Base-by-base conservation (phyloP, 2,329 filamentous ascomycete genomes). In the Chaetomiaceae sp. region DNA sequence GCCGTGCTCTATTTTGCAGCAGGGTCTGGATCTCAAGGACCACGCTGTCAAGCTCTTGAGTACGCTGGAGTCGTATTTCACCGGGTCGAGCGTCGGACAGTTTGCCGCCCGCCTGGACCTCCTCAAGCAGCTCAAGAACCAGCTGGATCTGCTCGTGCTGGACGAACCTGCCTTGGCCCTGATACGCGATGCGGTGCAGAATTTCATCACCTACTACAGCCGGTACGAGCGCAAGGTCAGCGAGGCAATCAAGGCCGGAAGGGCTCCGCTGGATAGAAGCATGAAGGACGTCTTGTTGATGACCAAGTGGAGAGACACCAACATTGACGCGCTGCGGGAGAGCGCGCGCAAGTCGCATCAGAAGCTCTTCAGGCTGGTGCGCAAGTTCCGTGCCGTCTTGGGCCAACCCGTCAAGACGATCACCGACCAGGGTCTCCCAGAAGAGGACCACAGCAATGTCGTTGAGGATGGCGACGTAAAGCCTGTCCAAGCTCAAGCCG, bases 261-360 rank as follows among this genome's bases (percentile, higher is more conserved):
- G 89, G 49, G 72, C 76, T 6, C 75, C 78, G 0, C 76, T 97
- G n/a, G 92, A 97, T 66, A 96, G 90, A 68, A 83, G 89, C 51
- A 89, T 97, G 78, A 92, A 87, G 65, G 88, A 97, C 60, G 84
- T 96, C n/a, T 79, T 99, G 14, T 82, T 95, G 46, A 74, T 99
- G 60, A 90, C 91, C 7, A 96, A 90, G 67, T 99, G 95, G 95
- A 96, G 95, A 66, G 93, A 99, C 60, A 96, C 89, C 19, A 99
- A 97, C 62, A 95, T 99, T 55, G 85, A 86, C 42, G 88, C 89
- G 1, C 73, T 99, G 14, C 82, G 85, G 58, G 90, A 96, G 63
- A 97, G 92, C 67, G 90, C 93, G 1, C 85, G 86, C 61, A 86
- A 85, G 54, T 96, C 91, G 17, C 93, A 99, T 64, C 82, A 86